These are phyloP conservation scores for Marchantia paleacea DNA, from an alignment of 225 moss, liverwort and hornwort genomes.

Conservation along the genomic window DNA sequence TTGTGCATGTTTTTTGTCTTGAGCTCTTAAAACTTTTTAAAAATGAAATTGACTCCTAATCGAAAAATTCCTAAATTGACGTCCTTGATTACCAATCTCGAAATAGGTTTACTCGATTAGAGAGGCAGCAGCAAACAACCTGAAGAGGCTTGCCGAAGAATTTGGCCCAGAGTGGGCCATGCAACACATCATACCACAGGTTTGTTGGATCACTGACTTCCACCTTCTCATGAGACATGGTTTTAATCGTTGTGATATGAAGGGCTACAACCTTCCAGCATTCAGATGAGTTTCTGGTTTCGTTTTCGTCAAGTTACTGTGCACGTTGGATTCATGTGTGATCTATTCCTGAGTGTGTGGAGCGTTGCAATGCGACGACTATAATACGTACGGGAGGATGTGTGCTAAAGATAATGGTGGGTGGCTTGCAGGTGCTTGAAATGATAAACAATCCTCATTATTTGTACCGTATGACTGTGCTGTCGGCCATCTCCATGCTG, in stretches of 20 bases:
- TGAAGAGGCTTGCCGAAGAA: conserved; percentile 89
- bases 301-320: too few species aligned
- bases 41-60: not conserved
- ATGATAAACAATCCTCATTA: conserved; percentile 98
- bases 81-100: not conserved
- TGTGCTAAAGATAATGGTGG: not conserved
- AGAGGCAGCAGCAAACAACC: conserved; percentile 95
- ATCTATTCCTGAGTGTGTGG: too few species aligned
- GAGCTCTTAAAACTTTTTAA: not conserved
- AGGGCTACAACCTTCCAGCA: too few species aligned
- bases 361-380: too few species aligned
- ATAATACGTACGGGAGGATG: too few species aligned
- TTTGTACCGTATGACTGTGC: conserved; percentile 96
- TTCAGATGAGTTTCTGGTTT: too few species aligned
- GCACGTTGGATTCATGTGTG: too few species aligned
- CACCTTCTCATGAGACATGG: too few species aligned
- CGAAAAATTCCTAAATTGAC: too few species aligned
- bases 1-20: not conserved
- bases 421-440: conserved; percentile 67
- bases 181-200: conserved; percentile 95
- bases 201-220: conserved; percentile 7
- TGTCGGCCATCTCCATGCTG: conserved; percentile 88
- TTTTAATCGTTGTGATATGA: too few species aligned
- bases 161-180: conserved; percentile 95
- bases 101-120: conserved; percentile 90